A percentile compares a stretch with the other conserved stretches of the same genome.
Evolutionary conservation across 1,139 yeast genomes (phyloP).

Genomic region (Torulaspora globosa): DNA sequence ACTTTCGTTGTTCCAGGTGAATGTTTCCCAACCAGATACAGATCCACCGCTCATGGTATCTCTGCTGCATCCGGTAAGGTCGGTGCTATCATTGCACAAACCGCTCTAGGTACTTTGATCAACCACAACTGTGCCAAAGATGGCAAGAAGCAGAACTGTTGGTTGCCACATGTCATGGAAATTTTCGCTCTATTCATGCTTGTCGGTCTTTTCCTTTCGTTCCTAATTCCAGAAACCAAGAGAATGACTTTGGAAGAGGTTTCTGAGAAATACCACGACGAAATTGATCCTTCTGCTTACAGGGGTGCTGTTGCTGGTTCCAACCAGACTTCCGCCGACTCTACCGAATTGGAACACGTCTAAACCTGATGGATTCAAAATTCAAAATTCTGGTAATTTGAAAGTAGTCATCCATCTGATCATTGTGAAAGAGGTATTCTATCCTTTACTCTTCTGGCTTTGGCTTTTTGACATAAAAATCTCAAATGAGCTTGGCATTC

Average conservation of each 20-base stretch:
- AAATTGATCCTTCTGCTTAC: constrained; percentile 43
- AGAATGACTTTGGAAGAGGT: constrained; percentile 82
- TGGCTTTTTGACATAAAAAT: background rate
- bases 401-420: background rate
- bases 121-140: constrained; percentile 67
- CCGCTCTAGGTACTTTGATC: constrained; percentile 79
- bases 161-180: constrained; percentile 87
- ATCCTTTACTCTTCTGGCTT: background rate
- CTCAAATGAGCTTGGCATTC: background rate
- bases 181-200: constrained; percentile 89
- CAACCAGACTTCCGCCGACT: constrained; percentile 17
- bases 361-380: constrained; percentile 4
- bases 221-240: constrained; percentile 83
- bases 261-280: constrained; percentile 73
- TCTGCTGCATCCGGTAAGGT: constrained; percentile 95
- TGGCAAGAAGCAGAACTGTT: constrained; percentile 53
- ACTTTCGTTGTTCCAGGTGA: constrained; percentile 97
- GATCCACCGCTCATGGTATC: constrained; percentile 97
- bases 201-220: constrained; percentile 59
- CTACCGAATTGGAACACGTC: constrained; percentile 22
- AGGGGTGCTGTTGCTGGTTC: constrained; percentile 14
- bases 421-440: background rate
- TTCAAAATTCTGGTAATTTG: constrained; percentile 1
- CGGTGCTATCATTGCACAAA: constrained; percentile 95
- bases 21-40: constrained; percentile 92